Evolutionary conservation across 495 filamentous ascomycete genomes (phyloP).

Genomic region (Paragyromitra xinjiangensis): DNA sequence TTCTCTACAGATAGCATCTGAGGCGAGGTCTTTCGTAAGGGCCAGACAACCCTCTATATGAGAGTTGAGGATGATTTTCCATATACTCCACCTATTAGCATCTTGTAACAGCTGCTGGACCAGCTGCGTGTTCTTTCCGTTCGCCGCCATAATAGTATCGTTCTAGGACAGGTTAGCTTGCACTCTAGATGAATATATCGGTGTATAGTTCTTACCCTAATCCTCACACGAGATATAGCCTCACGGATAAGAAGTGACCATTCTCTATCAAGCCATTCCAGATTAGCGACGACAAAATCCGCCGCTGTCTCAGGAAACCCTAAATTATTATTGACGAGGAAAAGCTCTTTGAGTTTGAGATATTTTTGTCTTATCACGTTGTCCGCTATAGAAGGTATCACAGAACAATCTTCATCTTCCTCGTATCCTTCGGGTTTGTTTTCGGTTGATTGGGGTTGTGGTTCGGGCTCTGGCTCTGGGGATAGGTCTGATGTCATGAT

Average conservation of each 20-base stretch:
- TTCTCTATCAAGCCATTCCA: constrained; percentile 17
- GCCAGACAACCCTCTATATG: constrained; percentile 2
- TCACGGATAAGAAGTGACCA: constrained; percentile 4
- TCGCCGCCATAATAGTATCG: not conserved
- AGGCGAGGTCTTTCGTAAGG: not conserved
- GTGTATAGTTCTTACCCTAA: not conserved
- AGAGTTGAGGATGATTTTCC: not conserved
- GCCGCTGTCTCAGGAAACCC: constrained; percentile 19
- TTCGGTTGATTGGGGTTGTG: not conserved
- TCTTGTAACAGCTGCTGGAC: constrained; percentile 2
- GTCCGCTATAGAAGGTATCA: not conserved
- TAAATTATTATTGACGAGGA: constrained; percentile 10
- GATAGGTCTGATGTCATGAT: constrained; percentile 1
- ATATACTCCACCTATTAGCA: constrained; percentile 24
- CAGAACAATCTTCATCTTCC: not conserved
- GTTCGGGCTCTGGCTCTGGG: not conserved
- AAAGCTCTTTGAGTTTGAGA: constrained; percentile 15
- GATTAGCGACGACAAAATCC: constrained; percentile 22
- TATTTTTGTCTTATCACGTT: constrained; percentile 2
- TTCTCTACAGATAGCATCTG: not conserved
- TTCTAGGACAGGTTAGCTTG: constrained; percentile 1
- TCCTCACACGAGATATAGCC: not conserved
- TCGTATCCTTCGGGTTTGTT: too few species aligned
- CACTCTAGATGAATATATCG: not conserved
- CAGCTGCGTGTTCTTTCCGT: not conserved